Percentiles rank a stretch among this genome's conserved stretches.
phyloP scores from a whole-genome alignment of 331 rosid genomes.

The Acacia pycnantha region DNA sequence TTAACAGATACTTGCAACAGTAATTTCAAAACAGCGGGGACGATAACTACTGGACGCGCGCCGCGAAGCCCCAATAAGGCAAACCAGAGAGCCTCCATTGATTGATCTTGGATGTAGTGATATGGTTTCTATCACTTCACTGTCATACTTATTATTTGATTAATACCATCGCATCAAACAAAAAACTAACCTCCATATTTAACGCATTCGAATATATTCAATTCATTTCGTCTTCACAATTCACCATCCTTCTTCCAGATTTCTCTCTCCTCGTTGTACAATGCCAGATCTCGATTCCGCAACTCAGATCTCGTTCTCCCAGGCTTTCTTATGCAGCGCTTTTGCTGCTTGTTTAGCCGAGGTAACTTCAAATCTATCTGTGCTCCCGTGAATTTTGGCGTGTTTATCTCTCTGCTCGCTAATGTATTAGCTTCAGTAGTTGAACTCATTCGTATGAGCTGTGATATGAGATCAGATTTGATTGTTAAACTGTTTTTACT shows the following conservation, averaged over 20 bases:
- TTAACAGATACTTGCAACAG: not conserved
- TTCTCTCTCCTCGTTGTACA: slow-evolving; percentile 1
- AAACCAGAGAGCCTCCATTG: not conserved
- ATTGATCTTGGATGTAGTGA: not conserved
- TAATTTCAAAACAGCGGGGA: not conserved
- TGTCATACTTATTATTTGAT: slow-evolving; percentile 15
- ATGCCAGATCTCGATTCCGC: slow-evolving; percentile 83
- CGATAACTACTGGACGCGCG: not conserved
- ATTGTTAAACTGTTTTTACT: not conserved
- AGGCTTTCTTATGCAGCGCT: slow-evolving; percentile 81
- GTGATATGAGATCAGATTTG: not conserved
- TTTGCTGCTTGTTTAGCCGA: slow-evolving; percentile 95
- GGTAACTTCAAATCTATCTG: slow-evolving; percentile 40
- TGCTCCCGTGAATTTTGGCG: not conserved
- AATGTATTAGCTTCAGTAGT: not conserved
- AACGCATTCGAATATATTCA: not conserved
- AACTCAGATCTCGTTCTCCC: slow-evolving; percentile 66
- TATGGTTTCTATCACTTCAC: not conserved
- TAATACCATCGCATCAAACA: not conserved
- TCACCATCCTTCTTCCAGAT: slow-evolving; percentile 9
- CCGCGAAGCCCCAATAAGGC: not conserved
- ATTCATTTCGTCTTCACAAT: slow-evolving; percentile 11
- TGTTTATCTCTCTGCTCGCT: not conserved
- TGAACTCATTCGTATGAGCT: slow-evolving; percentile 1
- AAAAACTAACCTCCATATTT: slow-evolving; percentile 12